Percentiles rank a stretch among this genome's conserved stretches.
These are phyloP conservation scores for Hyphopichia burtonii DNA, from an alignment of 1,139 yeast genomes.

Conservation along the genomic window DNA sequence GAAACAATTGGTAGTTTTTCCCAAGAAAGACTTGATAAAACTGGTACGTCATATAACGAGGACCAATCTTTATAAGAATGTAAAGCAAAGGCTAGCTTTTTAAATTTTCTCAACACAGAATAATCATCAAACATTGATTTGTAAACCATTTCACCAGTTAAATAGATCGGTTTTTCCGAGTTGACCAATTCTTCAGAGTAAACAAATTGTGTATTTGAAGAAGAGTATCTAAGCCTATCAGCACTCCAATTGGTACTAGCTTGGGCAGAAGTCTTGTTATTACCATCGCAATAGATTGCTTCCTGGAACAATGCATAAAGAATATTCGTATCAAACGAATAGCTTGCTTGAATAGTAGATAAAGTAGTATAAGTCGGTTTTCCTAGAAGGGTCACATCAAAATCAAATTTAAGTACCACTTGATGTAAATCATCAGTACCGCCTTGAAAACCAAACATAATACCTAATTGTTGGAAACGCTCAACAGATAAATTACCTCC, in stretches of 20 bases:
- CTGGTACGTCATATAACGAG: slow-evolving; percentile 35
- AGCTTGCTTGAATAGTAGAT: slow-evolving; percentile 24
- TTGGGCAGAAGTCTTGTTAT: slow-evolving; percentile 8
- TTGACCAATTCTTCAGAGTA: slow-evolving; percentile 10
- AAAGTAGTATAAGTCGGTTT: slow-evolving; percentile 37
- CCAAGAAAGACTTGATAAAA: slow-evolving; percentile 27
- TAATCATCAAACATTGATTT: slow-evolving; percentile 51
- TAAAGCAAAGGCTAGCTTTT: slow-evolving; percentile 39
- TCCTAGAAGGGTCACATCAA: slow-evolving; percentile 35
- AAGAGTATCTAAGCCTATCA: slow-evolving; percentile 32
- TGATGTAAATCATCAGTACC: slow-evolving; percentile 50
- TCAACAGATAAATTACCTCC: slow-evolving; percentile 51
- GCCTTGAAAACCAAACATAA: slow-evolving; percentile 49
- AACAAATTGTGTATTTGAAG: slow-evolving; percentile 26
- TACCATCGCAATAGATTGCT: slow-evolving; percentile 52
- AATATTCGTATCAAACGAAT: slow-evolving; percentile 52
- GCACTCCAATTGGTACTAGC: slow-evolving; percentile 52
- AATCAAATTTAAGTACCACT: slow-evolving; percentile 35
- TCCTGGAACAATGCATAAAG: slow-evolving; percentile 58
- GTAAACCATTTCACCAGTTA: slow-evolving; percentile 61
- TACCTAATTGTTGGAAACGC: slow-evolving; percentile 53
- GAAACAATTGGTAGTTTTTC: slow-evolving; percentile 50
- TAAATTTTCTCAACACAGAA: slow-evolving; percentile 39
- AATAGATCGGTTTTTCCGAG: slow-evolving; percentile 29
- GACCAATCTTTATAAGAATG: slow-evolving; percentile 45